Evolutionary conservation across 1,284 basidiomycete species (phyloP).

Genomic region (Lignosus rhinocerotis): DNA sequence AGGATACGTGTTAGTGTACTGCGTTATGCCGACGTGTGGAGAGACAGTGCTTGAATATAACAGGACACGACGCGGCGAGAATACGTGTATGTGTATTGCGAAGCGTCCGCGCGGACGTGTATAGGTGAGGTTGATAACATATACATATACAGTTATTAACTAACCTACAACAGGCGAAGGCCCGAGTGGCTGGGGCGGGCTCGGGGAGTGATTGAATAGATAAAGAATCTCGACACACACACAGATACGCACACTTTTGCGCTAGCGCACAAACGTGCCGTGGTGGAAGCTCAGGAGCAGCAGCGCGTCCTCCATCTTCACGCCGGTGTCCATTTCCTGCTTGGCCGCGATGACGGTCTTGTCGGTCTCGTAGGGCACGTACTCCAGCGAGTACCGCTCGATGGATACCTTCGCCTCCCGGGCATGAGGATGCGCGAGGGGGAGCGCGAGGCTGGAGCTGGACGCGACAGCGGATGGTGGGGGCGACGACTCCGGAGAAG

Average conservation of each 20-base stretch:
- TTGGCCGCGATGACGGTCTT: constrained; percentile 24
- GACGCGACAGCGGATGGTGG: constrained; percentile 35
- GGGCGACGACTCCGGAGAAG: constrained; percentile 58
- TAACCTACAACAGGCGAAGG: neutral
- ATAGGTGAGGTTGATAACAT: constrained; percentile 2
- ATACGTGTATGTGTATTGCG: constrained; percentile 15
- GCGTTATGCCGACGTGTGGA: neutral
- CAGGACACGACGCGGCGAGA: constrained; percentile 4
- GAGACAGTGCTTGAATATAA: neutral
- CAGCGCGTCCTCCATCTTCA: constrained; percentile 64
- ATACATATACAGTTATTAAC: constrained; percentile 5
- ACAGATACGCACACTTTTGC: constrained; percentile 13
- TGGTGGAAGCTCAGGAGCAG: constrained; percentile 70
- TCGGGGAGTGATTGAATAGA: neutral
- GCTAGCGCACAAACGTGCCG: constrained; percentile 52
- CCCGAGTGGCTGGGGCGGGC: neutral
- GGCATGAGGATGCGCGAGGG: constrained; percentile 22
- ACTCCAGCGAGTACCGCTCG: constrained; percentile 32
- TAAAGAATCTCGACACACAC: constrained; percentile 1
- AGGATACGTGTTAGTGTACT: neutral
- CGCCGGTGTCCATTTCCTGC: constrained; percentile 36
- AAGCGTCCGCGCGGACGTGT: constrained; percentile 10
- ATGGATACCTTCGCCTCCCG: constrained; percentile 25
- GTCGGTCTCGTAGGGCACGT: constrained; percentile 30
- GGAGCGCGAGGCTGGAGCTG: constrained; percentile 21